These are phyloP conservation scores for Fusarium sp. DNA, from an alignment of 2,329 filamentous ascomycete species.

Conservation along the genomic window DNA sequence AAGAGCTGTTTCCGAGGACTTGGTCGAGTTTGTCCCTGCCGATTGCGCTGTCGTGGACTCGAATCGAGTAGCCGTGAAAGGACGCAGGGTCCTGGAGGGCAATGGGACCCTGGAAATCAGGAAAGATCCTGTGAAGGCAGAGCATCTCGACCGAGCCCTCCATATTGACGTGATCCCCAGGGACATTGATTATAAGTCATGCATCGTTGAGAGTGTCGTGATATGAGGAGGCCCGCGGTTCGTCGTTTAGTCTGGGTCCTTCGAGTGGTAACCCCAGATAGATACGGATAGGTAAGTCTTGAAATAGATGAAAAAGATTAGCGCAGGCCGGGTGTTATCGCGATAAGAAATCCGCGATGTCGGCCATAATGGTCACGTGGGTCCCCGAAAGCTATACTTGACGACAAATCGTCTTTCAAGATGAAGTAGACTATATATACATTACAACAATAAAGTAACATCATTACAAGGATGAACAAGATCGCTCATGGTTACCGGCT, in stretches of 20 bases:
- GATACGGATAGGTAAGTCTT: not conserved
- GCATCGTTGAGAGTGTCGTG: conserved; percentile 50
- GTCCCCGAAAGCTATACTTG: not conserved
- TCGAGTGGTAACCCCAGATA: not conserved
- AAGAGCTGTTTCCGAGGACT: conserved; percentile 16
- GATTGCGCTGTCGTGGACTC: conserved; percentile 39
- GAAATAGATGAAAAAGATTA: conserved; percentile 36
- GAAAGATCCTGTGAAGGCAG: conserved; percentile 44
- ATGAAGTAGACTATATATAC: too few relatives aligned
- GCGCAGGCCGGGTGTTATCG: conserved; percentile 37
- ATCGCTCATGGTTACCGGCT: conserved; percentile 1
- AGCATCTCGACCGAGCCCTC: conserved; percentile 56
- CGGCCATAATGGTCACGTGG: conserved; percentile 31
- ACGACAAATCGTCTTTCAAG: not conserved
- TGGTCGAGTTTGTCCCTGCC: not conserved
- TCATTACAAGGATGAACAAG: not conserved
- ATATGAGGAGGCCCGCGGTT: conserved; percentile 19
- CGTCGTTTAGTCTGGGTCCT: conserved; percentile 26
- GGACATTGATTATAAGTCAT: conserved; percentile 60
- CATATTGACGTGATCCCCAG: conserved; percentile 59
- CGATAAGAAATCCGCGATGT: conserved; percentile 32
- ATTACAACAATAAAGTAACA: not conserved
- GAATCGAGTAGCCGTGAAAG: conserved; percentile 25
- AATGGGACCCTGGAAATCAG: conserved; percentile 39
- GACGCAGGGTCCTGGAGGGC: conserved; percentile 35